A percentile compares a stretch with the other conserved stretches of the same genome.
Evolutionary conservation across 495 filamentous ascomycete genomes (phyloP).

Genomic region (Aspergillus affinis): DNA sequence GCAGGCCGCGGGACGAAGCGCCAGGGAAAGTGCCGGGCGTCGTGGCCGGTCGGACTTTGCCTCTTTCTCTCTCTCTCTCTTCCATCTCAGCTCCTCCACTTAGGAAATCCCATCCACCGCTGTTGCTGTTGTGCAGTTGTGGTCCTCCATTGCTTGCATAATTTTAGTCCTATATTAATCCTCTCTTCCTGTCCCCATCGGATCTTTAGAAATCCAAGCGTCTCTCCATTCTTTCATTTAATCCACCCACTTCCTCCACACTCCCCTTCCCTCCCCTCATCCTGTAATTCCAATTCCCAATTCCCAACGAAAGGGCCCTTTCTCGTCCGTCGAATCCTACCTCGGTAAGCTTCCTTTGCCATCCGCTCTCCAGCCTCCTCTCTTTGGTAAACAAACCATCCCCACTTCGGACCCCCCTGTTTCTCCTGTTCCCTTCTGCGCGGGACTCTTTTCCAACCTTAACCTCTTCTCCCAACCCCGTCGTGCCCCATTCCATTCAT

Average conservation of each 20-base stretch:
- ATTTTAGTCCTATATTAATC: neutral
- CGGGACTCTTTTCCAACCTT: constrained; percentile 14
- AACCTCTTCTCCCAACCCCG: constrained; percentile 16
- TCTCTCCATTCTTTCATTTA: neutral
- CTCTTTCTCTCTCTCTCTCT: neutral
- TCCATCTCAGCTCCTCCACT: neutral
- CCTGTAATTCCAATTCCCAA: neutral
- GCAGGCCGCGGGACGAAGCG: neutral
- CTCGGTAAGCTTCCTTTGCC: constrained; percentile 3
- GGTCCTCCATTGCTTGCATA: constrained; percentile 4
- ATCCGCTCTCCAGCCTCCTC: constrained; percentile 8
- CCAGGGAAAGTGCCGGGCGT: constrained; percentile 20
- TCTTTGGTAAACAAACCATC: neutral
- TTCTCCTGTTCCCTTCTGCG: constrained; percentile 10
- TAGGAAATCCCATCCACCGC: no score
- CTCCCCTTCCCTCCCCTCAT: neutral
- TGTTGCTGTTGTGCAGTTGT: no score
- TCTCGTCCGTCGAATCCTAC: neutral
- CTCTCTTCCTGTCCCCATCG: neutral
- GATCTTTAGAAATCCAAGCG: neutral
- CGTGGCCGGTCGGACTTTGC: constrained; percentile 12
- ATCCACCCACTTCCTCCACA: neutral
- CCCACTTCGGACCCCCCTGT: constrained; percentile 10
- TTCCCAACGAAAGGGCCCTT: no score
- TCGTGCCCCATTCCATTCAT: constrained; percentile 6